Evolutionary conservation across 2,329 filamentous ascomycete genomes (phyloP).

Genomic region (Aphanoascus verrucosus): DNA sequence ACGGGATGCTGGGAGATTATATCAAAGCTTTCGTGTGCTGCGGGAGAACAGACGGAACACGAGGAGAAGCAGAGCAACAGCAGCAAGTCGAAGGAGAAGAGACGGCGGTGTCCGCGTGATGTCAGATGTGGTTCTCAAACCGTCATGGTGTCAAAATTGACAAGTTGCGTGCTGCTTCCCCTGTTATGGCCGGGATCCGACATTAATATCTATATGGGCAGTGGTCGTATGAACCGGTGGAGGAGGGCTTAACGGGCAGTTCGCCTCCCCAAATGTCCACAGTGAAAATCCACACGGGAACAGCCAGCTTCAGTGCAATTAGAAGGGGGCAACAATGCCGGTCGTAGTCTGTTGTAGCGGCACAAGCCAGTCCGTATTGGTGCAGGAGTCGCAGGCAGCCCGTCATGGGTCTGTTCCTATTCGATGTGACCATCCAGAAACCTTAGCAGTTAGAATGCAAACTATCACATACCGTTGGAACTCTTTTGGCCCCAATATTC

Average conservation of each 20-base stretch:
- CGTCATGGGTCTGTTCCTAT: not conserved
- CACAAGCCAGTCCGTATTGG: not conserved
- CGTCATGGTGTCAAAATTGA: slow-evolving; percentile 1
- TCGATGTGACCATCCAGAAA: slow-evolving; percentile 13
- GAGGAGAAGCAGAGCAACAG: not conserved
- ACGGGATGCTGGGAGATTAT: not conserved
- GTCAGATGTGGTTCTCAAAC: slow-evolving; percentile 2
- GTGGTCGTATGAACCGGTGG: not conserved
- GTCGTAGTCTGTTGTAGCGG: not conserved
- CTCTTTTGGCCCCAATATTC: not conserved
- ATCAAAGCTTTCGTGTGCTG: not conserved
- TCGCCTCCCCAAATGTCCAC: not conserved
- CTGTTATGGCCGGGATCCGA: not conserved
- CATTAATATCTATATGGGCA: too few species aligned
- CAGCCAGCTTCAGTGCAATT: too few species aligned
- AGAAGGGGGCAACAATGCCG: not conserved
- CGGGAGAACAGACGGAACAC: too few species aligned
- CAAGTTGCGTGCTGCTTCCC: not conserved
- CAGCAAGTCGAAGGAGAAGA: not conserved
- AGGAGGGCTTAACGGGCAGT: not conserved
- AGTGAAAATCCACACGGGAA: not conserved
- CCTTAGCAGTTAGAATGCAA: slow-evolving; percentile 9
- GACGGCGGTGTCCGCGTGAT: not conserved
- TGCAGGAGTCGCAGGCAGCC: too few species aligned
- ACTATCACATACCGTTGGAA: slow-evolving; percentile 10